A percentile compares a stretch with the other conserved stretches of the same genome.
phyloP scores from a whole-genome alignment of 1,284 basidiomycete genomes.

The Leccinum fuscescens region DNA sequence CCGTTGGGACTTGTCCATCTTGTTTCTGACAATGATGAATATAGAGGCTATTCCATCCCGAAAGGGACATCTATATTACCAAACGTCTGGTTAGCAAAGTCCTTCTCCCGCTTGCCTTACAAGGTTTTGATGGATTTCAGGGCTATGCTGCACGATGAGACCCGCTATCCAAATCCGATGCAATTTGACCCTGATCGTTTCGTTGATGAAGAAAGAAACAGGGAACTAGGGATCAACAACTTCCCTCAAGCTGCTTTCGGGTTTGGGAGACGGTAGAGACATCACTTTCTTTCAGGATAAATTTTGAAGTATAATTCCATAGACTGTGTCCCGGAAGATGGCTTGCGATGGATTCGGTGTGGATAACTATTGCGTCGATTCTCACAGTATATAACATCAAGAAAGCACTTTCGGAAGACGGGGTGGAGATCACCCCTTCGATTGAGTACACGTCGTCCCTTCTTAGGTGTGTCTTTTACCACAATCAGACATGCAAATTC shows the following conservation, averaged over 20 bases:
- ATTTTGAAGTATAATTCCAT: neutral
- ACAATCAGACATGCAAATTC: neutral
- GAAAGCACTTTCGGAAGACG: conserved; percentile 41
- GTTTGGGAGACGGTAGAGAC: conserved; percentile 41
- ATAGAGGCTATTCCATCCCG: conserved; percentile 44
- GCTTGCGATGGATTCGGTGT: conserved; percentile 47
- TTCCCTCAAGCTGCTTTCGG: conserved; percentile 39
- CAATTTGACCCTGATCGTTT: conserved; percentile 26
- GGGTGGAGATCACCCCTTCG: conserved; percentile 39
- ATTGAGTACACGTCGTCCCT: conserved; percentile 42
- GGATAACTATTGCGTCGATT: conserved; percentile 47
- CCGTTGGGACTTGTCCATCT: conserved; percentile 41
- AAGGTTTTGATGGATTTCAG: conserved; percentile 12
- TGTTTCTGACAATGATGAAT: conserved; percentile 41
- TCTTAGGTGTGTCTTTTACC: conserved; percentile 38
- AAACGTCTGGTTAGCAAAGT: conserved; percentile 39
- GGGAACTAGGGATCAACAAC: conserved; percentile 24
- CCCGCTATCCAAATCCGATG: conserved; percentile 24
- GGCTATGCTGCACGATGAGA: conserved; percentile 30
- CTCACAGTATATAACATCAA: conserved; percentile 43
- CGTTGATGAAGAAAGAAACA: conserved; percentile 22
- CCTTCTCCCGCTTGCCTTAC: neutral
- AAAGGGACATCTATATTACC: conserved; percentile 43
- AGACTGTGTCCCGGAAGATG: conserved; percentile 48
- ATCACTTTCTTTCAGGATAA: neutral